Evolutionary conservation across 192 early-diverging fungal species (phyloP).

Genomic region (Chytriomyces sp.): DNA sequence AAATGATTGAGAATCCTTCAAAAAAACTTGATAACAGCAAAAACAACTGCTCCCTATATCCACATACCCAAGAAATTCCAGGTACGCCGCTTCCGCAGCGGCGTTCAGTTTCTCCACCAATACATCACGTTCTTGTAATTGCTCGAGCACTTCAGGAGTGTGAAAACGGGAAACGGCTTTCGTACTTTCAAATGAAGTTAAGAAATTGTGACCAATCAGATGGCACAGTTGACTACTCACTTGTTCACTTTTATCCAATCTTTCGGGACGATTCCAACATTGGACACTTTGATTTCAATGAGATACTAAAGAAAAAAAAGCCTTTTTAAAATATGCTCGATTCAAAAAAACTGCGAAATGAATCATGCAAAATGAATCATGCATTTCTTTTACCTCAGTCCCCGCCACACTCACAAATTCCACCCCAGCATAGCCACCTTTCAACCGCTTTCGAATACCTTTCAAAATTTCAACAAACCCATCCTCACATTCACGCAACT

Average conservation of each 20-base stretch:
- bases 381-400: slow-evolving; percentile 55
- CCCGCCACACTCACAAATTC: slow-evolving; percentile 70
- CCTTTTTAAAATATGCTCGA: not conserved
- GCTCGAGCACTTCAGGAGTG: slow-evolving; percentile 60
- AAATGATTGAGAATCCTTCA: not conserved
- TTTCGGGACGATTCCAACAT: slow-evolving; percentile 63
- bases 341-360: not conserved
- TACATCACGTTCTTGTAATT: slow-evolving; percentile 62
- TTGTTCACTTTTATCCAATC: slow-evolving; percentile 74
- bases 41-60: not conserved
- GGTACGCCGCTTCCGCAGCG: slow-evolving; percentile 63
- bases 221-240: slow-evolving; percentile 27
- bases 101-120: slow-evolving; percentile 58
- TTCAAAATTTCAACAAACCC: slow-evolving; percentile 59
- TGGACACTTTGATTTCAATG: slow-evolving; percentile 69
- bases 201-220: no score
- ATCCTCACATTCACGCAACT: slow-evolving; percentile 59
- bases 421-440: slow-evolving; percentile 43
- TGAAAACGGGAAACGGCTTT: slow-evolving; percentile 75
- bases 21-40: not conserved
- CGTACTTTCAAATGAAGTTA: slow-evolving; percentile 43
- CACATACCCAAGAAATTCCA: slow-evolving; percentile 49
- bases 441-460: slow-evolving; percentile 55
- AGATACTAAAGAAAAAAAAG: slow-evolving; percentile 54
- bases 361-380: no score